Evolutionary conservation across 495 filamentous ascomycete genomes (phyloP).

Genomic region (Lindgomyces ingoldianus): DNA sequence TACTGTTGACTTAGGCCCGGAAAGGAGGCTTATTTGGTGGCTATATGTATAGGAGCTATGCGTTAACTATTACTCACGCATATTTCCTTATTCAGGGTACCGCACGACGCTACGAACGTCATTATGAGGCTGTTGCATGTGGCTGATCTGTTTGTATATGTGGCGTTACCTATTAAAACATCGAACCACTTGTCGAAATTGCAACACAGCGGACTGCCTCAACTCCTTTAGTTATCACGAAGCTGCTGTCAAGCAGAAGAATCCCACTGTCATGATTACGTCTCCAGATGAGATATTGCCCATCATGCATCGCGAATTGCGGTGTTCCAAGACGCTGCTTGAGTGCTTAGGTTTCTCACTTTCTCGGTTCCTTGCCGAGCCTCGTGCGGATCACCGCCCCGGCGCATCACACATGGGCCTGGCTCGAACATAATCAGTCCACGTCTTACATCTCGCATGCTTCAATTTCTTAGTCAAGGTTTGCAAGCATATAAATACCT

Average conservation of each 20-base stretch:
- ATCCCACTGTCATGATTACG: neutral
- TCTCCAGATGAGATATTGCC: neutral
- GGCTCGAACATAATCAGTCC: neutral
- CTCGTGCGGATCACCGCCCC: too few species aligned
- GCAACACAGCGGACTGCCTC: neutral
- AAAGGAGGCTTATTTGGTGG: neutral
- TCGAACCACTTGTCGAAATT: neutral
- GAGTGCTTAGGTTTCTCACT: neutral
- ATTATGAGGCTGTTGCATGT: neutral
- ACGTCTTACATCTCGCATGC: neutral
- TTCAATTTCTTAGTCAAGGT: conserved; percentile 13
- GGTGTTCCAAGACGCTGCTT: neutral
- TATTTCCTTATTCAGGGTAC: neutral
- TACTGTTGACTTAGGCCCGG: neutral
- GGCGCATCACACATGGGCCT: neutral
- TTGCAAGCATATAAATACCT: conserved; percentile 8
- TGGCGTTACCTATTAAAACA: conserved; percentile 10
- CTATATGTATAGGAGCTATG: neutral
- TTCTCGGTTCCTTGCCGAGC: too few species aligned
- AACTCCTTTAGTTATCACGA: neutral
- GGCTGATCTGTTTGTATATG: neutral
- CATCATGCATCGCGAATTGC: neutral
- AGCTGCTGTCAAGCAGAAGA: neutral
- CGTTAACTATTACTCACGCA: neutral
- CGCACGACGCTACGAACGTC: conserved; percentile 17